These are phyloP conservation scores for Microdochium bolleyi DNA, from an alignment of 2,329 filamentous ascomycete species.

Conservation along the genomic window DNA sequence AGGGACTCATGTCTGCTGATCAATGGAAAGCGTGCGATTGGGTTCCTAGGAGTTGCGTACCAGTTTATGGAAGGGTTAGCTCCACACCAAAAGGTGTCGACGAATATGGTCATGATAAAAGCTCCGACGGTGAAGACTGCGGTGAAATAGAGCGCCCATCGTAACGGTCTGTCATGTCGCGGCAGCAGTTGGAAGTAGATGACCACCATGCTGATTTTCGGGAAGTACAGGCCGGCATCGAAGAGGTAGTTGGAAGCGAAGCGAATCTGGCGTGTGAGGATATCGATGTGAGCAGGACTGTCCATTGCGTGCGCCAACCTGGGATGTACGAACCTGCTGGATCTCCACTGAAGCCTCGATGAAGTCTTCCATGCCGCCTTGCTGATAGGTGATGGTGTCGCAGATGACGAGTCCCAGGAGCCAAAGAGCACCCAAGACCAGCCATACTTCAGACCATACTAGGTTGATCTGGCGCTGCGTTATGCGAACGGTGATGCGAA, in stretches of 20 bases:
- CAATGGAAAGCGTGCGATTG: neutral
- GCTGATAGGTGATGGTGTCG: slow-evolving; percentile 4
- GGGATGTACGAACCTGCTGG: neutral
- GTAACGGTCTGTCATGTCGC: slow-evolving; percentile 1
- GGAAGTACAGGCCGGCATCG: slow-evolving; percentile 7
- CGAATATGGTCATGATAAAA: slow-evolving; percentile 1
- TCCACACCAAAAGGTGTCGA: slow-evolving; percentile 3
- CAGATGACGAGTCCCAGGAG: slow-evolving; percentile 4
- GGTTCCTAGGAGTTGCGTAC: neutral
- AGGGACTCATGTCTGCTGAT: no score
- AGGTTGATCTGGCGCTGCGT: slow-evolving; percentile 3
- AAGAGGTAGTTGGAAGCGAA: slow-evolving; percentile 6
- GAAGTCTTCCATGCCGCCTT: neutral
- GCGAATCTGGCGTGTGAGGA: slow-evolving; percentile 2
- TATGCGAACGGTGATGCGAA: slow-evolving; percentile 3
- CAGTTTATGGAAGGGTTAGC: neutral
- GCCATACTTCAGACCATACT: slow-evolving; percentile 3
- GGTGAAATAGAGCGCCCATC: slow-evolving; percentile 1
- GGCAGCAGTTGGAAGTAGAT: slow-evolving; percentile 5
- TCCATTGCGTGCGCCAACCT: neutral
- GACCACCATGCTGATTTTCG: slow-evolving; percentile 5
- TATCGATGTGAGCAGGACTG: neutral
- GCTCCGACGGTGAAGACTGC: neutral
- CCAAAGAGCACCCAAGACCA: slow-evolving; percentile 3
- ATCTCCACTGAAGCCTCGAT: neutral